Base-by-base conservation (phyloP, 1,284 basidiomycete species). In the Leccinum subrobustum region DNA sequence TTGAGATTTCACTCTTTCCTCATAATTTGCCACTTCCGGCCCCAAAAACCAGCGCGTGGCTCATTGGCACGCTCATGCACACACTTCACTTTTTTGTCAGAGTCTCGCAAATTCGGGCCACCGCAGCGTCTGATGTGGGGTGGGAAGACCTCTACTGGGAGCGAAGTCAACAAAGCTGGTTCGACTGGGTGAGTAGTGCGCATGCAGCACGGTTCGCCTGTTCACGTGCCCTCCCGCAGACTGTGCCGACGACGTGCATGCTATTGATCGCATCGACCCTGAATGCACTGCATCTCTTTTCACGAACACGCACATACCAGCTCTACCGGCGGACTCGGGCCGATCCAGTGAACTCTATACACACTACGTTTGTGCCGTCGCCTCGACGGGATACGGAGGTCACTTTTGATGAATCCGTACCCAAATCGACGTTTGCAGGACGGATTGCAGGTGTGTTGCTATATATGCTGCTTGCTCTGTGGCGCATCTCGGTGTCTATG, bases 131-230 rank as follows among this genome's bases (percentile, higher is more conserved):
- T 6, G 88, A 91, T 63, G 67, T 85, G 25, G 86, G 85, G 6
- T 92, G 89, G 89, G 89, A 91, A 66, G 86, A 89, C 69, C 84
- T 91, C 77, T 86, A 88, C 63, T 81, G 79, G 63, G 87, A 89
- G 69, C 73, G 72, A 33, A 83, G 76, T 58, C 81, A 81, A 27
- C 75, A 78, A n/a, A 78, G 84, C 6, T 92, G 89, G 89, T 87
- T 91, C 63, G 86, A 91, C 74, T 92, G 89, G 91, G 91, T 91
- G 55, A 64, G 85, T 75, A 20, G 4, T 52, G 27, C 59, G 44
- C 37, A 57, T 56, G 42, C 57, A 60, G 35, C 25, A 31, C n/a
- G 23, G 18, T 39, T 14, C 11, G 47, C 20, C 25, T 39, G 53
- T 56, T 73, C 57, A 74, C 58, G 61, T 63, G 59, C 51, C 52